These are phyloP conservation scores for Urochloa ruziziensis DNA, from an alignment of 176 grass and related monocot genomes.

Conservation along the genomic window DNA sequence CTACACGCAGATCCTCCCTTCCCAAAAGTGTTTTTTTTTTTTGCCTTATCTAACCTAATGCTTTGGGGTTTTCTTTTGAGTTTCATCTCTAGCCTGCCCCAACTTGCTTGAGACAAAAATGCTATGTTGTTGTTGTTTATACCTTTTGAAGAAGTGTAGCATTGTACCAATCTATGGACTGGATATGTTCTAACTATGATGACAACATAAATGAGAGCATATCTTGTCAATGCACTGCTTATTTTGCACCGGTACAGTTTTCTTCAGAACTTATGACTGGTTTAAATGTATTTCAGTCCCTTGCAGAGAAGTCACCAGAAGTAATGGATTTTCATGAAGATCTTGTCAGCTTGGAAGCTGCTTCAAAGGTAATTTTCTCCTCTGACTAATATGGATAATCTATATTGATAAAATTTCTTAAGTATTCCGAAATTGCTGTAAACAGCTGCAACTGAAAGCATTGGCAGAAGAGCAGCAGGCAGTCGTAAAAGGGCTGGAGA, in stretches of 20 bases:
- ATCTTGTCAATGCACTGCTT: conserved; percentile 17
- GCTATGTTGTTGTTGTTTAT: not conserved
- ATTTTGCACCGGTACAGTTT: conserved; percentile 27
- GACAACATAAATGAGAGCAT: not conserved
- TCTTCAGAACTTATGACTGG: conserved; percentile 32
- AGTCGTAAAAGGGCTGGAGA: conserved; percentile 83
- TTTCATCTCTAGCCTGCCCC: too few relatives aligned
- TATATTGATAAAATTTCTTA: conserved; percentile 23
- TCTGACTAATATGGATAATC: conserved; percentile 16
- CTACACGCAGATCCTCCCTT: not conserved
- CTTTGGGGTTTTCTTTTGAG: not conserved
- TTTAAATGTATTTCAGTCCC: conserved; percentile 71
- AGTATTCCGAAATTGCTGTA: conserved; percentile 36
- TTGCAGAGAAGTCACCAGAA: conserved; percentile 72
- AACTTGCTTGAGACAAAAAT: too few relatives aligned
- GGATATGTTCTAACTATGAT: not conserved
- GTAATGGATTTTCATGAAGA: conserved; percentile 86
- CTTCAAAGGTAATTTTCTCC: conserved; percentile 72
- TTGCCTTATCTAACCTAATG: not conserved
- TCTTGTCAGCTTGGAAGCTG: conserved; percentile 77
- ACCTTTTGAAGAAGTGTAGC: not conserved
- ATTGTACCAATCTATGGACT: not conserved
- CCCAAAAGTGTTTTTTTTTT: too few relatives aligned
- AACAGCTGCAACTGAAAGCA: conserved; percentile 87
- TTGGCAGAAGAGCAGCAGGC: conserved; percentile 81